phyloP scores from a whole-genome alignment of 192 early-diverging fungal species.

The Powellomyces hirtus region DNA sequence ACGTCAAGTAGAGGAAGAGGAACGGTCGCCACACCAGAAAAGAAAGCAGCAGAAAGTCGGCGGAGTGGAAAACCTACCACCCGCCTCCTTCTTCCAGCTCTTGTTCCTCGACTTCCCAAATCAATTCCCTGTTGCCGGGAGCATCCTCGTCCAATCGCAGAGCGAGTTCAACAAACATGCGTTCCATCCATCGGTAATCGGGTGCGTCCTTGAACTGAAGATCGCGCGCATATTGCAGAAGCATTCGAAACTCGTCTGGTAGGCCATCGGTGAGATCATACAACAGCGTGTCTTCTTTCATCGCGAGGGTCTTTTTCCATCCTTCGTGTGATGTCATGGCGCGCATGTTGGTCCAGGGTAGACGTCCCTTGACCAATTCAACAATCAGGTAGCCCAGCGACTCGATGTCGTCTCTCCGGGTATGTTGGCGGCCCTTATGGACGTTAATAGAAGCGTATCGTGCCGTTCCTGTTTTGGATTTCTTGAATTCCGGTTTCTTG shows the following conservation, averaged over 20 bases:
- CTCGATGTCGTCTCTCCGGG: constrained; percentile 47
- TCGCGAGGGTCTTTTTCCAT: constrained; percentile 37
- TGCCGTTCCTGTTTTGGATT: constrained; percentile 43
- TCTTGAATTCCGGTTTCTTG: constrained; percentile 23
- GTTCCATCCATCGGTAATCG: constrained; percentile 33
- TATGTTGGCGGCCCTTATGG: constrained; percentile 38
- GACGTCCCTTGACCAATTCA: constrained; percentile 33
- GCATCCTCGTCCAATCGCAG: background rate
- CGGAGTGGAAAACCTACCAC: no score
- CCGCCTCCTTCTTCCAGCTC: no score
- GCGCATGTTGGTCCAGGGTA: constrained; percentile 42
- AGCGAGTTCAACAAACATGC: constrained; percentile 31
- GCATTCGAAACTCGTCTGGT: constrained; percentile 31
- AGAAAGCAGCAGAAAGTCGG: no score
- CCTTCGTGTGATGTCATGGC: constrained; percentile 38
- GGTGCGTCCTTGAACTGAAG: constrained; percentile 39
- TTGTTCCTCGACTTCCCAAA: no score
- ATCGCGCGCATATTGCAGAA: constrained; percentile 39
- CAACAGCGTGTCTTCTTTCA: constrained; percentile 30
- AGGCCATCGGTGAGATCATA: constrained; percentile 31
- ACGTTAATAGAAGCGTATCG: constrained; percentile 48
- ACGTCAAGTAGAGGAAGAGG: no score
- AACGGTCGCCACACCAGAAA: no score
- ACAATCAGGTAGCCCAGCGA: constrained; percentile 37
- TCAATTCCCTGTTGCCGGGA: no score